phyloP scores from a whole-genome alignment of 257 asterid genomes.

The Plantago major region DNA sequence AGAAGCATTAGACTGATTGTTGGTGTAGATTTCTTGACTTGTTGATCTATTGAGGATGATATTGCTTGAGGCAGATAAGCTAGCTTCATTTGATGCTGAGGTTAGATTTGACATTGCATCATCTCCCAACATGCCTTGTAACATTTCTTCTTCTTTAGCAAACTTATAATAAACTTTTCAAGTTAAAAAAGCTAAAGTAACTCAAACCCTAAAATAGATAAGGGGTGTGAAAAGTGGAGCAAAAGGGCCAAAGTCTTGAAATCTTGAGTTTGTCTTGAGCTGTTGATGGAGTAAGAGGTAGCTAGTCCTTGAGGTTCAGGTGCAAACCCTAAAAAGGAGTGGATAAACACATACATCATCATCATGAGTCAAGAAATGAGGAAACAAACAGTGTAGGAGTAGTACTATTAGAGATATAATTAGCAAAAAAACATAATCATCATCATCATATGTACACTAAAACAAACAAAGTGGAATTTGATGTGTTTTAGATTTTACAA shows the following conservation, averaged over 20 bases:
- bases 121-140: slow-evolving; percentile 34
- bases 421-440: too few species aligned
- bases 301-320: slow-evolving; percentile 7
- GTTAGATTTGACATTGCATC: slow-evolving; percentile 66
- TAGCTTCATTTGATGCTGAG: slow-evolving; percentile 66
- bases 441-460: neutral
- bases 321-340: slow-evolving; percentile 24
- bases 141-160: slow-evolving; percentile 10
- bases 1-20: slow-evolving; percentile 16
- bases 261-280: slow-evolving; percentile 8
- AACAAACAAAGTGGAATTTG: neutral
- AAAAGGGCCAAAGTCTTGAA: slow-evolving; percentile 26
- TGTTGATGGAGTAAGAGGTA: slow-evolving; percentile 1
- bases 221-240: slow-evolving; percentile 23
- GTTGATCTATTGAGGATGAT: slow-evolving; percentile 21
- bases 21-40: slow-evolving; percentile 31
- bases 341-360: slow-evolving; percentile 22
- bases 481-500: slow-evolving; percentile 36
- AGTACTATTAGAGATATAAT: too few species aligned
- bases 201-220: slow-evolving; percentile 37
- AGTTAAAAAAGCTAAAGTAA: slow-evolving; percentile 2
- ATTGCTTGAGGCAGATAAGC: slow-evolving; percentile 52
- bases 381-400: too few species aligned
- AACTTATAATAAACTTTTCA: neutral
- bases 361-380: neutral